A percentile compares a stretch with the other conserved stretches of the same genome.
Evolutionary conservation across 306 rosid genomes (phyloP).

Genomic region (Ormosia semicastrata): DNA sequence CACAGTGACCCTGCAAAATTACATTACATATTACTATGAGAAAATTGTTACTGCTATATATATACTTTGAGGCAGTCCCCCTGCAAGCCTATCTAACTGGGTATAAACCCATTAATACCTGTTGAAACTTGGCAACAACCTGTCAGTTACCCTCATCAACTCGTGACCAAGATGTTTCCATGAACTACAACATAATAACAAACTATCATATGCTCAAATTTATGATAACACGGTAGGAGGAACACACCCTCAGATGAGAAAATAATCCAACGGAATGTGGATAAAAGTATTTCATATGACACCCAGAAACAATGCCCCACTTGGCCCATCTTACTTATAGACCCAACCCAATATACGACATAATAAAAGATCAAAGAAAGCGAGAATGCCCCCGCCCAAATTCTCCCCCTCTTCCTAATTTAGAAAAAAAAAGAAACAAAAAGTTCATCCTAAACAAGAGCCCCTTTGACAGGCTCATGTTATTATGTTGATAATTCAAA

Average conservation of each 20-base stretch:
- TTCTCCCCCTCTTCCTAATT: too few relatives aligned
- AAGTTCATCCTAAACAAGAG: too few relatives aligned
- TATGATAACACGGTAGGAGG: background rate
- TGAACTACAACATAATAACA: background rate
- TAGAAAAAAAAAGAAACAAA: too few relatives aligned
- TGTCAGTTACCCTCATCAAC: background rate
- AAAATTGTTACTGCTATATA: background rate
- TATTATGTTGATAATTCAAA: too few relatives aligned
- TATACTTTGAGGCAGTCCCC: background rate
- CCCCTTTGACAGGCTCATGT: too few relatives aligned
- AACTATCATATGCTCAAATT: background rate
- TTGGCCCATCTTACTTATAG: too few relatives aligned
- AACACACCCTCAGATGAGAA: background rate
- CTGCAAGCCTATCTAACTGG: background rate
- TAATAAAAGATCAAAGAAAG: too few relatives aligned
- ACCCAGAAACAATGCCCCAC: too few relatives aligned
- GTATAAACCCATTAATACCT: background rate
- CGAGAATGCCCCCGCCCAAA: too few relatives aligned
- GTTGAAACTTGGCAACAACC: slow-evolving; percentile 2
- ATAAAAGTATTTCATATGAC: too few relatives aligned
- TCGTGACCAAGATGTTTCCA: slow-evolving; percentile 10
- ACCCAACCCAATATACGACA: too few relatives aligned
- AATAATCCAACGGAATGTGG: too few relatives aligned
- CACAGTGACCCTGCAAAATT: background rate
- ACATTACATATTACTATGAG: background rate